Evolutionary conservation across 2,329 filamentous ascomycete species (phyloP), one percentile per base, ranked within the genome.

Genomic region (Pseudonectria foliicola): DNA sequence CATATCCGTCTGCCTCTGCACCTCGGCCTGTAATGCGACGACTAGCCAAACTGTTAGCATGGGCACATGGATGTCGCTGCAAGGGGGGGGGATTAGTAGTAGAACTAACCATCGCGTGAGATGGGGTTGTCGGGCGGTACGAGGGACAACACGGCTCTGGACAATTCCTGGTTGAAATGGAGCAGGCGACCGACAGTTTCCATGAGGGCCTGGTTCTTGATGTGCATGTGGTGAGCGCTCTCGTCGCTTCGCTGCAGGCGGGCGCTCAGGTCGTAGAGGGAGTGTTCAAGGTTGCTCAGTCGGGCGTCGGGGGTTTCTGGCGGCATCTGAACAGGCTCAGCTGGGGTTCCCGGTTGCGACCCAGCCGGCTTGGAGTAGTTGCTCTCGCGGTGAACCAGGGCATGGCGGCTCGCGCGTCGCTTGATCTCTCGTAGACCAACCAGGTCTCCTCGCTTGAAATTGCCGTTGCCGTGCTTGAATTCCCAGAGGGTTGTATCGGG

Each of bases 381-480:
- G 63, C 92, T 95, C 11, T 96, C 92, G 49, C 90, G 79, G 56
- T 96, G 88, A 15, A 95, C 93, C 36, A 96, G 71, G 15, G 90
- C 83, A 64, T 96, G 92, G 42, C 92, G 76, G 25, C 90, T 96
- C 13, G 92, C 90, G 41, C 92, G 78, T 42, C 92, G 82, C 63
- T 95, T 95, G 62, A 98, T 98, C 56, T 98, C 92, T 28, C 92
- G 77, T 42, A 98, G 66, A 7, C 90, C 88, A 33, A 90, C 80
- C 15, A 98, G 68, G 59, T 98, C 90, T 25, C 92, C 92, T 45
- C 89, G 80, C 63, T 94, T 96, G 68, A 98, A 98, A 59, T 85
- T 96, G 34, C 90, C 90, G 53, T 90, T 93, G 34, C 92, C 92
- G 56, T 98, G 92, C 62, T 95, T 96, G 62, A 98, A 98, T 58